Evolutionary conservation across 768 basidiomycete genomes (phyloP), one percentile per base, ranked within the genome.

Genomic region (Pleurotus tuber-regium): DNA sequence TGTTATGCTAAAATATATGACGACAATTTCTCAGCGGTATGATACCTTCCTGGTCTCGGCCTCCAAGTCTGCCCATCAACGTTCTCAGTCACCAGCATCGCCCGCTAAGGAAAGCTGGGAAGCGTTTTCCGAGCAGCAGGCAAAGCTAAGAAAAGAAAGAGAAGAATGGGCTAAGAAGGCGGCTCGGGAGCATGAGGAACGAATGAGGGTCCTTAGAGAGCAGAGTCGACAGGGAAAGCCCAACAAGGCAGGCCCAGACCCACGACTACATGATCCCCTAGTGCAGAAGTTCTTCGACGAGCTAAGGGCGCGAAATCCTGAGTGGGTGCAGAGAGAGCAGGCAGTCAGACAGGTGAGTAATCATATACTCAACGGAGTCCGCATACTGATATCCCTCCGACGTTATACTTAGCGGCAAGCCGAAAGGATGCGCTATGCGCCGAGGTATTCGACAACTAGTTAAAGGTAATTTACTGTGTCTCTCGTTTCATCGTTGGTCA

Each of bases 291-390:
- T 86, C 59, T 69, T 86, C 41, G 70, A 77, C 33, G 79, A 80
- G 33, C 70, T 87, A 52, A 70, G 78, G 51, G 69, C 74, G 33
- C 63, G 70, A 49, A 82, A 78, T 58, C 85, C 86, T 30, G 85
- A 85, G 53, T 84, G 84, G 78, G 76, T 79, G 54, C 71, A 70
- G 18, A 75, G 86, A 48, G 73, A 73, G 61, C 72, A 73, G 58
- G 76, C 75, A 50, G 73, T 73, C 3, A 68, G 78, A 55, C 69
- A 75, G 70, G 85, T 83, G 54, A 53, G 70, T 59, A 33, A 1
- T 35, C 14, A 36, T 21, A 18, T 24, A n/a, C 2, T 19, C 16
- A 12, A n/a, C n/a, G n/a, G n/a, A n/a, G n/a, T n/a, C n/a, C n/a
- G n/a, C n/a, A n/a, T n/a, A 23, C 50, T 42, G 2, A 46, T 23